Base-by-base conservation (phyloP, 176 grass and related monocot genomes). In the Olyra latifolia region DNA sequence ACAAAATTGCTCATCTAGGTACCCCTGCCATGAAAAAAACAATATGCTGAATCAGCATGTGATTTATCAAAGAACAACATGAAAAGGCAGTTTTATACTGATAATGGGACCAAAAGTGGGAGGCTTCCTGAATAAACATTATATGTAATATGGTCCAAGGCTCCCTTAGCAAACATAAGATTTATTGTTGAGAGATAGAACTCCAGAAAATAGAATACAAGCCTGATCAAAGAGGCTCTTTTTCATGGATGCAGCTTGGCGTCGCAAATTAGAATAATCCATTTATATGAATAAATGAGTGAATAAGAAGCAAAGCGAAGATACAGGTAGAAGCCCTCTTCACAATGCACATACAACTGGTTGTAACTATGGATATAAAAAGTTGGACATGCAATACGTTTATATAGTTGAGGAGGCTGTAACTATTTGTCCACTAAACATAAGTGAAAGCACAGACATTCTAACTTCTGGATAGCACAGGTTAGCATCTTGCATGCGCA, bases 141-240 rank as follows among this genome's bases (percentile, higher is more conserved):
- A 41, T 23, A 23, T 22, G 48, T 45, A 69, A 20, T 35, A 62
- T 75, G 43, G 57, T 84, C 5, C 11, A 67, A 68, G 56, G 27
- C n/a, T 29, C 54, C 77, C 48, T 74, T 29, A 59, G 19, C 52
- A 69, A 70, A 54, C 17, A 39, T 58, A 47, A 81, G 38, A 82
- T 59, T 62, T 86, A 63, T 23, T 66, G n/a, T 62, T 82, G 55
- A 48, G n/a, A 65, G 43, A 83, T 19, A 82, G 62, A 48, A 49
- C 35, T 84, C 15, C 44, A 57, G 3, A 74, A 68, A 58, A 73
- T 75, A 80, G 75, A 76, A 78, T 70, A 80, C 86, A 74, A 24
- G 83, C 96, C 93, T 99, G 96, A 91, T 99, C 90, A 91, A 99
- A 95, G 80, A 93, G 90, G 74, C 70, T 71, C 76, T 94, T 98